Conservation (phyloP, 2,329 filamentous ascomycete genomes). For the Neofusicoccum parvum region DNA sequence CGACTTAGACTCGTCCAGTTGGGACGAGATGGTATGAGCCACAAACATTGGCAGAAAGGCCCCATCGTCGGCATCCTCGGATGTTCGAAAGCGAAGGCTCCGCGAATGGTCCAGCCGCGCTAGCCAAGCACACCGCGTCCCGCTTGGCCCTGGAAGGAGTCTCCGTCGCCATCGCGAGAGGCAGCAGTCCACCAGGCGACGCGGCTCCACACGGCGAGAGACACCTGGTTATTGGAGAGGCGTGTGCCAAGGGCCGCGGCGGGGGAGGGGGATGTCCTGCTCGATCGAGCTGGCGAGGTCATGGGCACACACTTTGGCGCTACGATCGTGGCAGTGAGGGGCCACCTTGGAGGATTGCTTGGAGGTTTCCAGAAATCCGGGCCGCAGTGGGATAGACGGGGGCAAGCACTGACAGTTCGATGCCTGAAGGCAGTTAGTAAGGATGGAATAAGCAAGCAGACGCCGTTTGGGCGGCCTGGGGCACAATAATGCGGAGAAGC, state of each 20-base stretch:
- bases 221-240: neutral
- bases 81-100: neutral
- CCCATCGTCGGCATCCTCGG: neutral
- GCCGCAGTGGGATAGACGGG: neutral
- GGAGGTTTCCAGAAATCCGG: conserved; percentile 1
- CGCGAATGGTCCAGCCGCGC: too few species aligned
- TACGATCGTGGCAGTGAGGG: conserved; percentile 1
- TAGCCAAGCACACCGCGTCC: neutral
- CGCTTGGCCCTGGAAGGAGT: neutral
- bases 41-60: neutral
- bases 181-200: neutral
- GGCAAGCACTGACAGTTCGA: neutral
- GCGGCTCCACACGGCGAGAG: neutral
- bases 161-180: neutral
- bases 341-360: neutral
- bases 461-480: neutral
- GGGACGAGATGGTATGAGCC: neutral
- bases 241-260: neutral
- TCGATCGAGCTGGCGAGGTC: neutral
- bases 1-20: neutral
- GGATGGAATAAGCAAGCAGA: neutral
- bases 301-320: neutral
- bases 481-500: neutral
- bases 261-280: neutral
- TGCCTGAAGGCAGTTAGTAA: neutral